Percentiles rank a stretch among this genome's conserved stretches.
These are phyloP conservation scores for Staphylotrichum tortipilum DNA, from an alignment of 495 filamentous ascomycete species.

Conservation along the genomic window DNA sequence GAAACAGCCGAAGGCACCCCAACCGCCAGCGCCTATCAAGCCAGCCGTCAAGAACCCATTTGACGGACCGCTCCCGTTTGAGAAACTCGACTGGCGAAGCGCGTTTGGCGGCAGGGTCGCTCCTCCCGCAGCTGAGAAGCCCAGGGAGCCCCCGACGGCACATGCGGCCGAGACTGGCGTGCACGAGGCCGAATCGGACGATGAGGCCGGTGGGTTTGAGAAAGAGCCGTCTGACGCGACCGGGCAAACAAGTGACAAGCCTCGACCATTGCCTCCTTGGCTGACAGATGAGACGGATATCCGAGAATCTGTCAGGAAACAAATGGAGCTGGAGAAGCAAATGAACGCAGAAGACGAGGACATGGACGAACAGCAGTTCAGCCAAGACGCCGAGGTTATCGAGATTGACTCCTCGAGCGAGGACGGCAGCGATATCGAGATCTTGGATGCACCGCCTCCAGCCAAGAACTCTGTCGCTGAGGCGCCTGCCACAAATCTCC, in stretches of 20 bases:
- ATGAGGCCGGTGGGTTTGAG: slow-evolving; percentile 62
- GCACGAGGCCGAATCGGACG: slow-evolving; percentile 30
- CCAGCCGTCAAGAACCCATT: slow-evolving; percentile 46
- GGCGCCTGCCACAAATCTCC: slow-evolving; percentile 11
- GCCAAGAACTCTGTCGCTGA: slow-evolving; percentile 1
- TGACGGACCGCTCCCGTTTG: slow-evolving; percentile 80
- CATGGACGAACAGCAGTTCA: slow-evolving; percentile 35
- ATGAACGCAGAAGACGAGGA: slow-evolving; percentile 44
- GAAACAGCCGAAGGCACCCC: slow-evolving; percentile 25
- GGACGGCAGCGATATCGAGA: slow-evolving; percentile 47
- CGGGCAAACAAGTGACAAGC: slow-evolving; percentile 38
- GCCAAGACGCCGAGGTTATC: slow-evolving; percentile 27
- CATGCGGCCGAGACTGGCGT: slow-evolving; percentile 14
- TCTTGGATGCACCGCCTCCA: slow-evolving; percentile 40
- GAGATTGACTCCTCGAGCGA: slow-evolving; percentile 39
- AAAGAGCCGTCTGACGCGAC: slow-evolving; percentile 5
- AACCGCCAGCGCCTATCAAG: slow-evolving; percentile 8
- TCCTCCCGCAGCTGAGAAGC: slow-evolving; percentile 13
- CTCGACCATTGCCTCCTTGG: slow-evolving; percentile 76
- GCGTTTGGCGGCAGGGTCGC: slow-evolving; percentile 47
- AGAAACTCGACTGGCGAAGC: slow-evolving; percentile 65
- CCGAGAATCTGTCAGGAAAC: slow-evolving; percentile 40
- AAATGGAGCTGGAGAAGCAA: slow-evolving; percentile 35
- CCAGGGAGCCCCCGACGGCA: slow-evolving; percentile 9
- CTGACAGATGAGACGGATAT: slow-evolving; percentile 53